Evolutionary conservation across 805 yeast genomes (phyloP).

Genomic region (Saturnispora dispora): DNA sequence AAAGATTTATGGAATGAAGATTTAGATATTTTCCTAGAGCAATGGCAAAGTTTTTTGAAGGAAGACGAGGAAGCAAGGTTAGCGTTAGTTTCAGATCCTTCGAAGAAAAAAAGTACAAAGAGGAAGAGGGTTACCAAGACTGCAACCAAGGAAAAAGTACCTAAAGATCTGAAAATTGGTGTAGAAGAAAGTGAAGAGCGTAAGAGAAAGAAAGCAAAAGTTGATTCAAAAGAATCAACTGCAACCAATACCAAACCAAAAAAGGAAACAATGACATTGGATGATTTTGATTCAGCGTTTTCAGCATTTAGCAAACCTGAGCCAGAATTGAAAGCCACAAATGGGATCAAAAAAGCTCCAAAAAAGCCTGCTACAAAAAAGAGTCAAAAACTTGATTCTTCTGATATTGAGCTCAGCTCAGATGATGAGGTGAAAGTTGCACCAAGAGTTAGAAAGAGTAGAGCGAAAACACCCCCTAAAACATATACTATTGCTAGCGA

Average conservation of each 20-base stretch:
- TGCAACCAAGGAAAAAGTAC: conserved; percentile 40
- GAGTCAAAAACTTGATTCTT: conserved; percentile 3
- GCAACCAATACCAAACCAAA: conserved; percentile 12
- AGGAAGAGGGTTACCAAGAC: conserved; percentile 18
- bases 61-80: conserved; percentile 55
- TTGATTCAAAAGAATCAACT: conserved; percentile 10
- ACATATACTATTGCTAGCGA: conserved; percentile 14
- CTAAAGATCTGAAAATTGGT: conserved; percentile 23
- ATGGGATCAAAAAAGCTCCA: not conserved
- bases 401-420: conserved; percentile 9
- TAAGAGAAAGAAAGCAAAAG: conserved; percentile 4
- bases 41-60: conserved; percentile 60
- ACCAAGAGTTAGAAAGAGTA: conserved; percentile 9
- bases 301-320: conserved; percentile 4
- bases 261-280: conserved; percentile 6
- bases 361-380: not conserved
- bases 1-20: conserved; percentile 86
- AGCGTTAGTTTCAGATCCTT: conserved; percentile 36
- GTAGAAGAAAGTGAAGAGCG: conserved; percentile 15
- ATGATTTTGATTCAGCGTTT: conserved; percentile 9
- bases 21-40: conserved; percentile 58
- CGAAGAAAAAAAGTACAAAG: conserved; percentile 30
- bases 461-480: conserved; percentile 10
- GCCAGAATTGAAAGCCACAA: not conserved
- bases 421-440: conserved; percentile 5